phyloP scores from a whole-genome alignment of 78 protist genomes.

The Cavenderia fasciculata region DNA sequence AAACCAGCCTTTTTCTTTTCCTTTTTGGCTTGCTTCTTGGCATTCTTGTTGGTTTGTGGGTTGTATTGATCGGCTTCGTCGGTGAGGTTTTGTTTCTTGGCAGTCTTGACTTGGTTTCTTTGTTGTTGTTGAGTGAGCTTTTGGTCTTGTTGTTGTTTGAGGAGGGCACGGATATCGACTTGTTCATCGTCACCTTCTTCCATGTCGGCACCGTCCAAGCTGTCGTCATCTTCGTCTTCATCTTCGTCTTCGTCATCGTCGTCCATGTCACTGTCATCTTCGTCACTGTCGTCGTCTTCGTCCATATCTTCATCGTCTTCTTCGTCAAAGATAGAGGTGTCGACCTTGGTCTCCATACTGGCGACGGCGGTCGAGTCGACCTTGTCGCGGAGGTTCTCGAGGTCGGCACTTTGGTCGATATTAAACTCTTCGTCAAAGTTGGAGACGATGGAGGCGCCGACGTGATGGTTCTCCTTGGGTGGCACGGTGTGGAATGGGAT shows the following conservation, averaged over 20 bases:
- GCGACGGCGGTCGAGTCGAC: constrained; percentile 6
- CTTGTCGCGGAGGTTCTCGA: not conserved
- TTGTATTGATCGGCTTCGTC: constrained; percentile 73
- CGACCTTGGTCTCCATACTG: constrained; percentile 1
- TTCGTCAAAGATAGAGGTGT: not conserved
- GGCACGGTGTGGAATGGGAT: constrained; percentile 79
- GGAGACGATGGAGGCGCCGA: constrained; percentile 31
- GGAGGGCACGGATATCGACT: not conserved
- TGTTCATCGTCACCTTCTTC: constrained; percentile 37
- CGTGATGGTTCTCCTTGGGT: constrained; percentile 21
- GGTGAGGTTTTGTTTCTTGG: constrained; percentile 46
- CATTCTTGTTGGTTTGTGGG: constrained; percentile 54
- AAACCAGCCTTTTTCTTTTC: constrained; percentile 65
- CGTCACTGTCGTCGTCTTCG: not conserved
- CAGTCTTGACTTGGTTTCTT: not conserved
- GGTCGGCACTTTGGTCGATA: constrained; percentile 47
- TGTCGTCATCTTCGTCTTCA: not conserved
- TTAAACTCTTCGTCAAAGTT: constrained; percentile 58
- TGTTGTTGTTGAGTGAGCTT: not conserved
- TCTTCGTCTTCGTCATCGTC: not conserved
- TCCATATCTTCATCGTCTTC: not conserved
- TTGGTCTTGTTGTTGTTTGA: not conserved
- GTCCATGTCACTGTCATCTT: not conserved
- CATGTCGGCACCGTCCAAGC: constrained; percentile 6
- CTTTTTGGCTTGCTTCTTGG: constrained; percentile 70